These are phyloP conservation scores for Nannochloris sp. DNA, from an alignment of 139 green algal species.

Conservation along the genomic window DNA sequence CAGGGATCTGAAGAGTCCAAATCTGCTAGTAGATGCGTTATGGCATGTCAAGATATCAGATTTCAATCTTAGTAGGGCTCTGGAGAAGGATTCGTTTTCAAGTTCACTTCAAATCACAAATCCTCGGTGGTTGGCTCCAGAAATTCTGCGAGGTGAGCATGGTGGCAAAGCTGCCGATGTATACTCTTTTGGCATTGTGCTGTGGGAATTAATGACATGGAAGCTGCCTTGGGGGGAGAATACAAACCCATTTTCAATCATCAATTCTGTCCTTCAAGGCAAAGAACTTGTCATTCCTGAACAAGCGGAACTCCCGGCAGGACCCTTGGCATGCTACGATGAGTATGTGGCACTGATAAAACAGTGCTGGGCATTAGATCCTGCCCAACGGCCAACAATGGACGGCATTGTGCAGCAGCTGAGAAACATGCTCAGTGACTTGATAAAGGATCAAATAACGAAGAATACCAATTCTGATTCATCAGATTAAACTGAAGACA, in stretches of 20 bases:
- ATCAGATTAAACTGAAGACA: no score
- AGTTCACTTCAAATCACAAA: constrained; percentile 38
- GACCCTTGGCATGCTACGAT: constrained; percentile 3
- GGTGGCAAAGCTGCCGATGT: constrained; percentile 32
- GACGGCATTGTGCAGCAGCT: constrained; percentile 1
- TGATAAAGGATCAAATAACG: background rate
- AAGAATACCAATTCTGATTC: background rate
- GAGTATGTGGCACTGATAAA: constrained; percentile 15
- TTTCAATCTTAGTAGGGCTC: constrained; percentile 41
- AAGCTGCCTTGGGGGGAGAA: constrained; percentile 25
- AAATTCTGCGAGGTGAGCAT: constrained; percentile 27
- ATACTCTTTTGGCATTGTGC: constrained; percentile 49
- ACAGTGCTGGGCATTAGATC: constrained; percentile 13
- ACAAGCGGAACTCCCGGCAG: background rate
- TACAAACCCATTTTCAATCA: constrained; percentile 16
- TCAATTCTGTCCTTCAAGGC: constrained; percentile 3
- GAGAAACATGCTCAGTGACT: constrained; percentile 1
- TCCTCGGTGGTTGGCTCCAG: constrained; percentile 40
- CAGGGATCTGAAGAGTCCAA: constrained; percentile 46
- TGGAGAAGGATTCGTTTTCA: constrained; percentile 9
- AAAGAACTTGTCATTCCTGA: constrained; percentile 2
- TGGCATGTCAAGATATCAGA: constrained; percentile 44
- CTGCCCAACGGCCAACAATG: constrained; percentile 12
- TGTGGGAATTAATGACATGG: constrained; percentile 49
- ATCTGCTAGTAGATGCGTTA: constrained; percentile 47